A percentile compares a stretch with the other conserved stretches of the same genome.
These are phyloP conservation scores for Plantago lanceolata DNA, from an alignment of 305 asterid genomes.

Conservation along the genomic window DNA sequence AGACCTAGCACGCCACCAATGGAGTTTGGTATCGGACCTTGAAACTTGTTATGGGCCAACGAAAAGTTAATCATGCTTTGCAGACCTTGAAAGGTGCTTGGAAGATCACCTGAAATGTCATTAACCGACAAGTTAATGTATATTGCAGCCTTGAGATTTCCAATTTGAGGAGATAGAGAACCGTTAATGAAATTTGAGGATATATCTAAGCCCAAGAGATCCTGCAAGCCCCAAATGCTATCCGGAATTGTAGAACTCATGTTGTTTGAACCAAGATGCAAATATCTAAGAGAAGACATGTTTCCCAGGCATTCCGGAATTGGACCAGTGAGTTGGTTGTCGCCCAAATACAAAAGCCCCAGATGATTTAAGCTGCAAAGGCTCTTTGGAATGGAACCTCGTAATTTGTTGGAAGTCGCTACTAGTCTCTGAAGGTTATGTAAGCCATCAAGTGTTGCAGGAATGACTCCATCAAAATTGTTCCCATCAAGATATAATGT, in stretches of 20 bases:
- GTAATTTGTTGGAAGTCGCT: conserved; percentile 15
- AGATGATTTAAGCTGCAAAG: conserved; percentile 17
- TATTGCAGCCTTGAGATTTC: conserved; percentile 23
- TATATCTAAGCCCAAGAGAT: conserved; percentile 17
- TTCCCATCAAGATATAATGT: conserved; percentile 3
- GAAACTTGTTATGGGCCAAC: conserved; percentile 27
- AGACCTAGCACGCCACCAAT: conserved; percentile 19
- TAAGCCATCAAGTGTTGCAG: conserved; percentile 13
- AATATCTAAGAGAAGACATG: conserved; percentile 17
- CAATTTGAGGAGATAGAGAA: conserved; percentile 23
- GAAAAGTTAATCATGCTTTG: conserved; percentile 25
- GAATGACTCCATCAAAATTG: conserved; percentile 22
- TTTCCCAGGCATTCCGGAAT: conserved; percentile 27
- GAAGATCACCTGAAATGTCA: conserved; percentile 29
- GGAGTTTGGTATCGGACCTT: conserved; percentile 34
- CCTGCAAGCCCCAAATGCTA: conserved; percentile 21
- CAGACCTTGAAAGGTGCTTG: conserved; percentile 25
- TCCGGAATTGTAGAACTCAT: conserved; percentile 21
- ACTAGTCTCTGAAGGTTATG: conserved; percentile 18
- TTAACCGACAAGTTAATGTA: conserved; percentile 28
- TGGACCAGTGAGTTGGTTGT: conserved; percentile 23
- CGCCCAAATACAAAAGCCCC: conserved; percentile 5
- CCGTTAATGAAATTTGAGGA: conserved; percentile 24
- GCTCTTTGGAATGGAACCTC: conserved; percentile 16
- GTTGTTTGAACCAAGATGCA: conserved; percentile 14